A percentile compares a stretch with the other conserved stretches of the same genome.
Evolutionary conservation across 2,329 filamentous ascomycete species (phyloP).

Genomic region (Ophiocordyceps sinensis): DNA sequence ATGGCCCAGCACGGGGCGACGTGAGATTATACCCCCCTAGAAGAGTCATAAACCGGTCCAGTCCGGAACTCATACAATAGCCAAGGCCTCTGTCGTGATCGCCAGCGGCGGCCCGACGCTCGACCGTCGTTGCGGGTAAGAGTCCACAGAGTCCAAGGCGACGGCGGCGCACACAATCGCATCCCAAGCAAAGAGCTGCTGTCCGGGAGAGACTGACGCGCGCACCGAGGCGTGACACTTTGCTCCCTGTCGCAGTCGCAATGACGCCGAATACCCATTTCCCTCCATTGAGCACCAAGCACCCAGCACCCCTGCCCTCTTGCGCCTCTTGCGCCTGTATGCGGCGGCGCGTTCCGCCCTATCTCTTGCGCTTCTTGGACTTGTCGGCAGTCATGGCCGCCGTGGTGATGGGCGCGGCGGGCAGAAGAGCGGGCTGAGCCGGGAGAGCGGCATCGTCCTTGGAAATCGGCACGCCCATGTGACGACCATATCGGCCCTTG

Average conservation of each 20-base stretch:
- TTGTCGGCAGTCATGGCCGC: constrained; percentile 30
- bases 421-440: constrained; percentile 24
- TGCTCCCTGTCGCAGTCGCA: not conserved
- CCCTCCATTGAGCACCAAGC: not conserved
- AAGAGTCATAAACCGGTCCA: constrained; percentile 11
- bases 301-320: not conserved
- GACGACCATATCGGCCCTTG: constrained; percentile 75
- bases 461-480: constrained; percentile 53
- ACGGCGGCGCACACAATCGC: too few relatives aligned
- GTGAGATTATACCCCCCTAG: constrained; percentile 22
- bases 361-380: constrained; percentile 49
- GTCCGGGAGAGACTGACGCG: too few relatives aligned
- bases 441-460: constrained; percentile 33
- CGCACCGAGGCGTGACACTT: too few relatives aligned
- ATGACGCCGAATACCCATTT: not conserved
- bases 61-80: not conserved
- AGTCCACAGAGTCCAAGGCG: too few relatives aligned
- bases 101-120: too few relatives aligned
- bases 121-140: too few relatives aligned
- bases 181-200: too few relatives aligned
- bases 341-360: constrained; percentile 5
- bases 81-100: too few relatives aligned
- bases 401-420: constrained; percentile 28
- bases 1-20: constrained; percentile 19
- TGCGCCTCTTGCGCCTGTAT: not conserved